A percentile compares a stretch with the other conserved stretches of the same genome.
phyloP scores from a whole-genome alignment of 345 rosid genomes.

The Lenwebbia sp. region DNA sequence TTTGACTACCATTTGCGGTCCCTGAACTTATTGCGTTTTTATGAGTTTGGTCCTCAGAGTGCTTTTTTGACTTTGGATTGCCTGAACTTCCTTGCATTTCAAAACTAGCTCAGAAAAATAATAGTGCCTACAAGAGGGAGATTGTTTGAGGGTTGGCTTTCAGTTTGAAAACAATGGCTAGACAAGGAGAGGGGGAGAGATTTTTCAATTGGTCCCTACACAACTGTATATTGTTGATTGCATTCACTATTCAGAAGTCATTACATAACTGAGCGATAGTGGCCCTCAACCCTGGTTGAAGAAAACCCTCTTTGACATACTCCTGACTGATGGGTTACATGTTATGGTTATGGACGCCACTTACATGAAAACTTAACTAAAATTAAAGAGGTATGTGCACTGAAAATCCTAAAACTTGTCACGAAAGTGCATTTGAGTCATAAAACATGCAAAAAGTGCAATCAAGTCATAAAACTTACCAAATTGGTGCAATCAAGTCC shows the following conservation, averaged over 20 bases:
- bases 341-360: background rate
- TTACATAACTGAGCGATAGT: background rate
- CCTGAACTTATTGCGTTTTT: background rate
- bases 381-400: background rate
- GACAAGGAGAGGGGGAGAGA: background rate
- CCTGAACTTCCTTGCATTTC: background rate
- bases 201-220: background rate
- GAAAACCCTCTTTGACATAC: background rate
- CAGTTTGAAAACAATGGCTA: background rate
- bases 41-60: background rate
- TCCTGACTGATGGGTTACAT: background rate
- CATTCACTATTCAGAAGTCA: background rate
- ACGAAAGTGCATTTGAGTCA: too few species aligned
- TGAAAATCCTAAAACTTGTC: too few species aligned
- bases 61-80: background rate
- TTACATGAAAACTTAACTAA: background rate
- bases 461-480: too few species aligned
- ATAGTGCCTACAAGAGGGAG: background rate
- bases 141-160: background rate
- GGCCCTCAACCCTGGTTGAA: background rate
- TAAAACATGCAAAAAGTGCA: too few species aligned
- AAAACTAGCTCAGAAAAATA: background rate
- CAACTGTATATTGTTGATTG: background rate
- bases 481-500: too few species aligned
- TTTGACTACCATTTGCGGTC: background rate